Evolutionary conservation across 2,329 filamentous ascomycete species (phyloP).

Genomic region (Aspergillus ochraceoroseus): DNA sequence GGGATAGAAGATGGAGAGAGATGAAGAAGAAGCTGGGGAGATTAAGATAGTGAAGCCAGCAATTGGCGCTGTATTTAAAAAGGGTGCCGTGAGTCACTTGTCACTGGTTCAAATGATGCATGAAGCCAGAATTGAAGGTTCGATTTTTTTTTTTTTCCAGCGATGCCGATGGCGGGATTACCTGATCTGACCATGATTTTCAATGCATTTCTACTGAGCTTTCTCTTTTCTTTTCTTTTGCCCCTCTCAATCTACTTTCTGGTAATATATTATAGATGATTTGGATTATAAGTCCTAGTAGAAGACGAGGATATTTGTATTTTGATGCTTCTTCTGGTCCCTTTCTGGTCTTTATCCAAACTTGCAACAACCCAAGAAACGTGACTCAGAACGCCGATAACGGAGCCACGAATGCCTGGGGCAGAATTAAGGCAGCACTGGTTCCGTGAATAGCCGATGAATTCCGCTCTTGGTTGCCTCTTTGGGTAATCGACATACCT

Average conservation of each 20-base stretch:
- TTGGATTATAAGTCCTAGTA: no score
- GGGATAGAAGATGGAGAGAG: neutral
- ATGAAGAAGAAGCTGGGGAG: neutral
- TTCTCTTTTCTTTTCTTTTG: no score
- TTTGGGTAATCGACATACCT: no score
- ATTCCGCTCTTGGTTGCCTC: slow-evolving; percentile 2
- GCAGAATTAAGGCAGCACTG: neutral
- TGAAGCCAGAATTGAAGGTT: neutral
- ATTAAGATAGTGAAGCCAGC: slow-evolving; percentile 10
- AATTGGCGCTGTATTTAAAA: slow-evolving; percentile 13
- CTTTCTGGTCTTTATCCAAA: no score
- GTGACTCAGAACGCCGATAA: no score
- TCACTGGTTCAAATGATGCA: slow-evolving; percentile 1
- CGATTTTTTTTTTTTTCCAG: slow-evolving; percentile 7
- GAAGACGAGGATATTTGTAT: no score
- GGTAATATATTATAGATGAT: no score
- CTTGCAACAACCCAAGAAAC: no score
- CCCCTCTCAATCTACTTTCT: no score
- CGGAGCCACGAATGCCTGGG: slow-evolving; percentile 1
- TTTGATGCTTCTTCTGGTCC: no score
- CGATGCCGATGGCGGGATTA: slow-evolving; percentile 9
- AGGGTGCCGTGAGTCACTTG: slow-evolving; percentile 13
- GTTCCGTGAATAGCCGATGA: slow-evolving; percentile 1
- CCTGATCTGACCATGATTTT: slow-evolving; percentile 2
- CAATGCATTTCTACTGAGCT: neutral